phyloP scores from a whole-genome alignment of 75 land plant species.

The Picea sitchensis region DNA sequence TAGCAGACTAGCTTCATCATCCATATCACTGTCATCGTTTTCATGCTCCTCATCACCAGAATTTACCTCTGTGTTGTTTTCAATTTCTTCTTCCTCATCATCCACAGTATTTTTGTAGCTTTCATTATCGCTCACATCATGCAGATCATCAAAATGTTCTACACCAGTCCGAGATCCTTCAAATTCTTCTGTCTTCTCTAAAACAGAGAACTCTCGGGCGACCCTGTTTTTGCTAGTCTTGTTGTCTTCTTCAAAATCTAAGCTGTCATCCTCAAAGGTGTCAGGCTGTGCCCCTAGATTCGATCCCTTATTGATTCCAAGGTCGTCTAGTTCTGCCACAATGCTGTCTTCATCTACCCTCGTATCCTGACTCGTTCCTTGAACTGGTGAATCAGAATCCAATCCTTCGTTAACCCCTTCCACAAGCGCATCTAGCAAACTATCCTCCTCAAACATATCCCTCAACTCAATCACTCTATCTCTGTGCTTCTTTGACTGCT shows the following conservation, averaged over 20 bases:
- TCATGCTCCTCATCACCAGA: conserved; percentile 5
- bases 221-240: conserved; percentile 13
- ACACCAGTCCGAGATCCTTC: not conserved
- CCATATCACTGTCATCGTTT: not conserved
- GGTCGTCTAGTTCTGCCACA: not conserved
- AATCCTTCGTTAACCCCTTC: not conserved
- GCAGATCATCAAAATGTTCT: not conserved
- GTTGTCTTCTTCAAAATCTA: conserved; percentile 26
- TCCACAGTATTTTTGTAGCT: conserved; percentile 9
- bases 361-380: not conserved
- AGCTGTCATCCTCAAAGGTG: not conserved
- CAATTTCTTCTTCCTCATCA: conserved; percentile 31
- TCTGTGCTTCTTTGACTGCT: conserved; percentile 94
- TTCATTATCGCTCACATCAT: not conserved
- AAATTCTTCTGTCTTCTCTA: conserved; percentile 8
- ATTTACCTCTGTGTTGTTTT: not conserved
- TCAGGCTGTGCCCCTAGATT: not conserved
- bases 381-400: not conserved
- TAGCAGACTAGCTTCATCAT: conserved; percentile 29
- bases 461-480: conserved; percentile 68
- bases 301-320: not conserved
- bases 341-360: not conserved
- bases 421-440: conserved; percentile 7
- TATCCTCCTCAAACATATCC: conserved; percentile 44
- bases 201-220: not conserved